Conservation (phyloP, 352 stramenopile species). For the Plasmopara halstedii region DNA sequence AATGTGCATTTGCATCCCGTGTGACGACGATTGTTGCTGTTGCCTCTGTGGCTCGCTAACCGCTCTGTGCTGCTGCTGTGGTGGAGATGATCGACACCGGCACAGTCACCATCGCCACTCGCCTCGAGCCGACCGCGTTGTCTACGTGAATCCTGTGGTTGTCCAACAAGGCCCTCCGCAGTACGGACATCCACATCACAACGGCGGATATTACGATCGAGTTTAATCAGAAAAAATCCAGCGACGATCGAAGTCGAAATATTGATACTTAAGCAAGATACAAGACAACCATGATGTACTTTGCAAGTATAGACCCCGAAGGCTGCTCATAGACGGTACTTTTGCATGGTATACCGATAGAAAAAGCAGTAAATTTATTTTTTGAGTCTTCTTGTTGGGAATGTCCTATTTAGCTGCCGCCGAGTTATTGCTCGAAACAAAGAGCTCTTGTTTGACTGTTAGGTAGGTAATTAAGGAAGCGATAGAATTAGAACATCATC, state of each 20-base stretch:
- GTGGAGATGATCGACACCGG: constrained; percentile 10
- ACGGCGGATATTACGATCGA: constrained; percentile 20
- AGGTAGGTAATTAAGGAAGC: too few relatives aligned
- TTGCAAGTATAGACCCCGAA: not conserved
- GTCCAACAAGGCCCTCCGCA: constrained; percentile 19
- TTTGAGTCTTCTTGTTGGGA: too few relatives aligned
- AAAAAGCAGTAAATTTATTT: too few relatives aligned
- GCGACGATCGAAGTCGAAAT: not conserved
- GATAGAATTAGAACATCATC: too few relatives aligned
- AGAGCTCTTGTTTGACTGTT: too few relatives aligned
- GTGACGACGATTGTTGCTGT: constrained; percentile 22
- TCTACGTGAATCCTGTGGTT: constrained; percentile 33
- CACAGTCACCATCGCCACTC: constrained; percentile 7
- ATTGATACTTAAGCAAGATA: not conserved
- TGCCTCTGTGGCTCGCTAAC: constrained; percentile 28
- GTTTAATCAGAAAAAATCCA: constrained; percentile 6
- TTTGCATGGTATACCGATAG: not conserved
- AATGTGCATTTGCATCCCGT: constrained; percentile 23
- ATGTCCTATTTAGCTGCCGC: too few relatives aligned
- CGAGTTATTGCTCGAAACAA: too few relatives aligned
- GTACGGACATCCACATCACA: constrained; percentile 5
- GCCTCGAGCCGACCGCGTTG: constrained; percentile 13
- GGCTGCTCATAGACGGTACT: not conserved
- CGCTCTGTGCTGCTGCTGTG: constrained; percentile 21
- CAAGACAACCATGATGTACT: not conserved